A percentile compares a stretch with the other conserved stretches of the same genome.
phyloP scores from a whole-genome alignment of 2,329 filamentous ascomycete genomes.

The Aspergillus hiratsukae region DNA sequence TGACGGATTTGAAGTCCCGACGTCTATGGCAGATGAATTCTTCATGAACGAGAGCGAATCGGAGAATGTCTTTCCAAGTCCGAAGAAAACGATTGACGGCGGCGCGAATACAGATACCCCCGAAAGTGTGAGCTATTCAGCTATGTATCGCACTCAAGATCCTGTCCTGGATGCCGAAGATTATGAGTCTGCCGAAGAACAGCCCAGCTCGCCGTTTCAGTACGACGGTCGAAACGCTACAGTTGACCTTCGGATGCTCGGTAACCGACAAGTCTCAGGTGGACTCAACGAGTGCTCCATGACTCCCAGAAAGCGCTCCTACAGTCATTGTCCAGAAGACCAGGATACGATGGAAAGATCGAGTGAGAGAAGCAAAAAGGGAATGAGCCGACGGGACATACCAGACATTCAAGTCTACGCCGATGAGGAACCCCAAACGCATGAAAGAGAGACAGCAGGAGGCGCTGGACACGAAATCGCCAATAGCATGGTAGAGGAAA shows the following conservation, averaged over 20 bases:
- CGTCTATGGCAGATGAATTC: slow-evolving; percentile 13
- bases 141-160: slow-evolving; percentile 16
- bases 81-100: slow-evolving; percentile 21
- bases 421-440: slow-evolving; percentile 22
- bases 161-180: slow-evolving; percentile 19
- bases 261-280: slow-evolving; percentile 10
- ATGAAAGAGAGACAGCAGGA: slow-evolving; percentile 15
- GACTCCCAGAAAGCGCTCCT: slow-evolving; percentile 21
- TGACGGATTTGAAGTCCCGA: slow-evolving; percentile 11
- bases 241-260: slow-evolving; percentile 26
- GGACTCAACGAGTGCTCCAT: slow-evolving; percentile 8
- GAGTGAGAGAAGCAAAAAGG: slow-evolving; percentile 25
- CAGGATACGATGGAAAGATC: slow-evolving; percentile 5
- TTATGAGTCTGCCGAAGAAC: slow-evolving; percentile 15
- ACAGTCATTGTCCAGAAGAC: slow-evolving; percentile 16
- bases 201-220: slow-evolving; percentile 37
- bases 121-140: slow-evolving; percentile 8
- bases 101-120: slow-evolving; percentile 10
- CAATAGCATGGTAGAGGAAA: slow-evolving; percentile 36
- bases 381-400: slow-evolving; percentile 16
- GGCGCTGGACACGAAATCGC: slow-evolving; percentile 19
- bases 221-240: slow-evolving; percentile 30
- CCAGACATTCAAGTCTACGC: slow-evolving; percentile 23
- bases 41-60: slow-evolving; percentile 15
- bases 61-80: slow-evolving; percentile 24